phyloP scores from a whole-genome alignment of 352 stramenopile species.

The Pythium dissimile region DNA sequence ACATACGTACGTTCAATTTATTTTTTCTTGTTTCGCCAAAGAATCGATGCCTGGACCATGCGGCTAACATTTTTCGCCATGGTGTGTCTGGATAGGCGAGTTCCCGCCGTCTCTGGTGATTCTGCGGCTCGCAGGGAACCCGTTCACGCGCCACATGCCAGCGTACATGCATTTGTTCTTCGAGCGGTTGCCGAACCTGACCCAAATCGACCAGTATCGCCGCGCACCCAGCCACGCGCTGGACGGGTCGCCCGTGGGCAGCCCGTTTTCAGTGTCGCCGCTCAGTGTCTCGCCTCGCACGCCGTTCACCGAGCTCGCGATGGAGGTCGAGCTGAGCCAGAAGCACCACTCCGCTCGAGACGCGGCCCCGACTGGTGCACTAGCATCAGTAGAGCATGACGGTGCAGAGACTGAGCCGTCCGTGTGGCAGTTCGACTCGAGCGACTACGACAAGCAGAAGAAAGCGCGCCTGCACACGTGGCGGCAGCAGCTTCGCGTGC shows the following conservation, averaged over 20 bases:
- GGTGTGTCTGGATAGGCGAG: conserved; percentile 29
- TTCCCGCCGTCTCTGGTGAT: conserved; percentile 56
- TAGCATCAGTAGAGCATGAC: conserved; percentile 23
- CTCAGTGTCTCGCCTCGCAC: conserved; percentile 24
- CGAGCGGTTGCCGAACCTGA: conserved; percentile 51
- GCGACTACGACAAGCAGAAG: conserved; percentile 44
- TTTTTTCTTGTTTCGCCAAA: no score
- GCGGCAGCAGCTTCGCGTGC: conserved; percentile 44
- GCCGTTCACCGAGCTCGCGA: conserved; percentile 32
- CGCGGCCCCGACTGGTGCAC: not conserved
- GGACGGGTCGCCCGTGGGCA: not conserved
- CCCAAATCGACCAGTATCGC: conserved; percentile 54
- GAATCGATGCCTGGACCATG: no score
- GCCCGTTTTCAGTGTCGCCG: conserved; percentile 6
- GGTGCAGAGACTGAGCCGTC: conserved; percentile 8
- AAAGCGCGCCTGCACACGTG: conserved; percentile 42
- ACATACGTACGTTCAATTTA: conserved; percentile 31
- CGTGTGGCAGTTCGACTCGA: conserved; percentile 13
- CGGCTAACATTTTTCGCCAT: no score
- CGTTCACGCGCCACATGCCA: conserved; percentile 52
- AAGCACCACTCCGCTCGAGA: not conserved
- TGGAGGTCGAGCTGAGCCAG: conserved; percentile 31
- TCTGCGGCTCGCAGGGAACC: conserved; percentile 50
- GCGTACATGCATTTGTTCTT: conserved; percentile 60
- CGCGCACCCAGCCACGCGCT: conserved; percentile 13